phyloP scores from a whole-genome alignment of 495 filamentous ascomycete species.

The Neurospora sp. region DNA sequence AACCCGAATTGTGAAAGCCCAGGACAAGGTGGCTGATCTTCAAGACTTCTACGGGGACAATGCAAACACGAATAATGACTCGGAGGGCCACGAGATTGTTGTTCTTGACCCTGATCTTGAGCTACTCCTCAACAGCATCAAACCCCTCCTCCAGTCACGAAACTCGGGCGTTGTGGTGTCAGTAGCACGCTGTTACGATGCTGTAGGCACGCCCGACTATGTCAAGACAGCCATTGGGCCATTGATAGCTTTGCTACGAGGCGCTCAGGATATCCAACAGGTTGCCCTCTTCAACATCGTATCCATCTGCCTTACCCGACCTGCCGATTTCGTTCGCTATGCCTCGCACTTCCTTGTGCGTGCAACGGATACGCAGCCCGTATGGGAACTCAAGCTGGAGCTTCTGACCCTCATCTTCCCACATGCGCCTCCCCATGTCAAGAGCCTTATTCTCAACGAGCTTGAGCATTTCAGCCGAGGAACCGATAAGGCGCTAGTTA shows the following conservation, averaged over 20 bases:
- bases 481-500: constrained; percentile 64
- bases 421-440: constrained; percentile 59
- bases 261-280: constrained; percentile 75
- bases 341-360: constrained; percentile 79
- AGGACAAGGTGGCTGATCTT: constrained; percentile 28
- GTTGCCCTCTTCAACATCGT: constrained; percentile 91
- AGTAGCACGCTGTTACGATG: constrained; percentile 72
- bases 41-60: constrained; percentile 69
- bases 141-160: constrained; percentile 76
- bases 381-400: constrained; percentile 87
- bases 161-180: constrained; percentile 89
- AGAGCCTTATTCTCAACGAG: constrained; percentile 80
- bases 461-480: constrained; percentile 83
- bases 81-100: constrained; percentile 45
- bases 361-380: constrained; percentile 66
- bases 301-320: constrained; percentile 63
- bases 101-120: constrained; percentile 76
- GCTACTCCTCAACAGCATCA: constrained; percentile 68
- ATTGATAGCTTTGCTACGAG: constrained; percentile 72
- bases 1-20: constrained; percentile 41
- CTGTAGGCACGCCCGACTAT: constrained; percentile 68
- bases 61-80: constrained; percentile 14
- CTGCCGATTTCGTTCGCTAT: constrained; percentile 72
- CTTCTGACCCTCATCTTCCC: constrained; percentile 83
- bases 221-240: constrained; percentile 65